phyloP scores from a whole-genome alignment of 108 stramenopile species.

The Mediolabrus comicus region DNA sequence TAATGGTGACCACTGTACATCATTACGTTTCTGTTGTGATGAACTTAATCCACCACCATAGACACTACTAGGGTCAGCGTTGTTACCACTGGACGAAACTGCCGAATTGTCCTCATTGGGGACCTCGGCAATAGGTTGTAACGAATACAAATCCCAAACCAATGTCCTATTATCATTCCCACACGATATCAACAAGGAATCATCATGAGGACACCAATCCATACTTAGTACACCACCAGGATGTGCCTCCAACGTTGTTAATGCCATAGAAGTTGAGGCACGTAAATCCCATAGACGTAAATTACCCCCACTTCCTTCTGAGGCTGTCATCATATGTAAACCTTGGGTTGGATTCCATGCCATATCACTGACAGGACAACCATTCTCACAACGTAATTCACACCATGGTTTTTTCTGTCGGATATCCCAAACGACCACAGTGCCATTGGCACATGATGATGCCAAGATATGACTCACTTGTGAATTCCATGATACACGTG shows the following conservation, averaged over 20 bases:
- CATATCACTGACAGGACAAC: slow-evolving; percentile 74
- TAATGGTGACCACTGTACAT: slow-evolving; percentile 90
- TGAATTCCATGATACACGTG: slow-evolving; percentile 92
- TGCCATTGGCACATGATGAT: slow-evolving; percentile 80
- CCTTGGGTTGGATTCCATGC: slow-evolving; percentile 97
- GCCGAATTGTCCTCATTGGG: slow-evolving; percentile 50
- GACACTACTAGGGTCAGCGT: slow-evolving; percentile 16
- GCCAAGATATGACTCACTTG: slow-evolving; percentile 96
- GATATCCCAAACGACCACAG: slow-evolving; percentile 94
- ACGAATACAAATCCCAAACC: slow-evolving; percentile 91
- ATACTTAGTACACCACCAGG: slow-evolving; percentile 86
- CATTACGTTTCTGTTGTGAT: slow-evolving; percentile 75
- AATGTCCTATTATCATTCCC: slow-evolving; percentile 96
- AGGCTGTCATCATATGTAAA: slow-evolving; percentile 91
- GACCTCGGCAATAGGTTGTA: slow-evolving; percentile 89
- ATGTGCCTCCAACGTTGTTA: slow-evolving; percentile 89
- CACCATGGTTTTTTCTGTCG: slow-evolving; percentile 95
- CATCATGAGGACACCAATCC: slow-evolving; percentile 96
- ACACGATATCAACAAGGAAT: slow-evolving; percentile 77
- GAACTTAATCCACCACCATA: slow-evolving; percentile 67
- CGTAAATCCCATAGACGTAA: slow-evolving; percentile 95
- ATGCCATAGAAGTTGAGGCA: slow-evolving; percentile 89
- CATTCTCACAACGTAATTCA: slow-evolving; percentile 70
- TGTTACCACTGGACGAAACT: background rate
- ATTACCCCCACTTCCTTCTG: slow-evolving; percentile 90